These are phyloP conservation scores for Amanita molliuscula DNA, from an alignment of 768 basidiomycete species.

Conservation along the genomic window DNA sequence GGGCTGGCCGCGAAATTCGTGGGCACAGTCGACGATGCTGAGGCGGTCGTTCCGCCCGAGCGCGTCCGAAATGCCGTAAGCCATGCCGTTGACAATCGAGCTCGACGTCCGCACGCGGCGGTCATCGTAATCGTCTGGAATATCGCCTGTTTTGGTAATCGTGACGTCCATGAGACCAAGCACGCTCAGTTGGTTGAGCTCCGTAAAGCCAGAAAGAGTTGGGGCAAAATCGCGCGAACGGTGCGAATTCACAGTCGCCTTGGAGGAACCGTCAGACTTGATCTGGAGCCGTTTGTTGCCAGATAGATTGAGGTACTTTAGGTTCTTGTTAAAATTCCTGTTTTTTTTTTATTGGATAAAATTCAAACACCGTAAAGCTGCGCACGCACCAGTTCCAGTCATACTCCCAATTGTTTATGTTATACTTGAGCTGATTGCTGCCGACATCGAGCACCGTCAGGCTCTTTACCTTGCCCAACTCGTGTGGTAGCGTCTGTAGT, in stretches of 20 bases:
- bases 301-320: slow-evolving; percentile 91
- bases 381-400: slow-evolving; percentile 93
- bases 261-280: slow-evolving; percentile 54
- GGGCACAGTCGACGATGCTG: slow-evolving; percentile 87
- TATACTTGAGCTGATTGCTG: slow-evolving; percentile 90
- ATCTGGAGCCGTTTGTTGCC: slow-evolving; percentile 97
- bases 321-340: slow-evolving; percentile 90
- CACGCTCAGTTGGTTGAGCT: slow-evolving; percentile 75
- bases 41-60: slow-evolving; percentile 72
- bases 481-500: slow-evolving; percentile 85
- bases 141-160: slow-evolving; percentile 59
- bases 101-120: slow-evolving; percentile 87
- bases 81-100: slow-evolving; percentile 84
- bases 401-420: slow-evolving; percentile 96
- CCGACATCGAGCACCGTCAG: slow-evolving; percentile 85
- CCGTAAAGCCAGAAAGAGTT: slow-evolving; percentile 73
- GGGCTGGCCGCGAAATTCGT: slow-evolving; percentile 67
- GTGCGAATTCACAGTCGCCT: slow-evolving; percentile 17
- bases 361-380: slow-evolving; percentile 1
- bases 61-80: slow-evolving; percentile 93
- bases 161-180: slow-evolving; percentile 98
- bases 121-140: slow-evolving; percentile 79
- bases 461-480: slow-evolving; percentile 72
- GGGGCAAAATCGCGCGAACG: slow-evolving; percentile 18
- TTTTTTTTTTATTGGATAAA: slow-evolving; percentile 17